A percentile compares a stretch with the other conserved stretches of the same genome.
These are phyloP conservation scores for Pseudomicrostroma phylloplanum DNA, from an alignment of 1,284 basidiomycete species.

Conservation along the genomic window DNA sequence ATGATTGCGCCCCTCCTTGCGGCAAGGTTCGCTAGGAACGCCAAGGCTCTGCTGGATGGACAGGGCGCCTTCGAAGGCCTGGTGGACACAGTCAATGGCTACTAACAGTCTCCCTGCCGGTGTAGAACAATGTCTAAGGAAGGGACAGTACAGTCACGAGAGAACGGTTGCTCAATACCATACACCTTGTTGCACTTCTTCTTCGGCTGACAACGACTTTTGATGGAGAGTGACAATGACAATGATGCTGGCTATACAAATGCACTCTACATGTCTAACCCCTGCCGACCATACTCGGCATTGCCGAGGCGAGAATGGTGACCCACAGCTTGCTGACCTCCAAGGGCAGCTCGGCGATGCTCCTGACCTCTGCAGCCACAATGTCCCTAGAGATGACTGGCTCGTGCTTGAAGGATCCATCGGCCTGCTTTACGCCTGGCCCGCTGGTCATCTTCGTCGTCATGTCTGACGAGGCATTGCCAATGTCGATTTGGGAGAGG, in stretches of 20 bases:
- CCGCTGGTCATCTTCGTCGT: constrained; percentile 28
- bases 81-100: constrained; percentile 16
- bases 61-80: constrained; percentile 15
- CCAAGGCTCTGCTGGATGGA: constrained; percentile 10
- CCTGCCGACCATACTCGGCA: constrained; percentile 35
- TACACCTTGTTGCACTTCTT: too few species aligned
- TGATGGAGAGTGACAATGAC: too few species aligned
- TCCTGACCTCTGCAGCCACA: constrained; percentile 31
- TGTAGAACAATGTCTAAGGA: too few species aligned
- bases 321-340: constrained; percentile 24
- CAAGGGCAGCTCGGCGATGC: constrained; percentile 34
- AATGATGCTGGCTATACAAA: too few species aligned
- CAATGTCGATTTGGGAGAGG: constrained; percentile 36
- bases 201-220: too few species aligned
- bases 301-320: constrained; percentile 30
- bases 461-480: constrained; percentile 38
- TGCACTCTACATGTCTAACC: constrained; percentile 14
- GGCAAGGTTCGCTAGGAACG: constrained; percentile 11
- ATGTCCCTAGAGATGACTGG: constrained; percentile 31
- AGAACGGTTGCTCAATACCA: too few species aligned
- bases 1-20: constrained; percentile 17
- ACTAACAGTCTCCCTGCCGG: constrained; percentile 6
- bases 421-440: constrained; percentile 30
- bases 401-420: constrained; percentile 28
- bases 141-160: too few species aligned